Evolutionary conservation across 345 rosid species (phyloP), one percentile per base, ranked within the genome.

Genomic region (Acer saccharum): DNA sequence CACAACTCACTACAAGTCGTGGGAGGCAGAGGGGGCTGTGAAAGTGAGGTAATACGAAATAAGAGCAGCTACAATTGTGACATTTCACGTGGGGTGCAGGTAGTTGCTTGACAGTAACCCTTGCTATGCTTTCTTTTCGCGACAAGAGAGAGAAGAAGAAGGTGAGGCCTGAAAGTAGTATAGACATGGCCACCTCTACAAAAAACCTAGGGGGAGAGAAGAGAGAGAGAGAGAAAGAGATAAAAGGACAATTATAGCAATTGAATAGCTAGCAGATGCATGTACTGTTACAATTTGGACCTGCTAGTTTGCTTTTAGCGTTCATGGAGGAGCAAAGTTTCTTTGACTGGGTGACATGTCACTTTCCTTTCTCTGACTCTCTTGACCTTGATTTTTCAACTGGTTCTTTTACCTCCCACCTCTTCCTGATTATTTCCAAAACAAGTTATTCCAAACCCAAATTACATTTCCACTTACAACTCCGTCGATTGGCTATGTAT

Each of bases 41-140:
- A 77, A 74, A 79, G 78, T 69, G 81, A 80, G 60, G 69, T 61
- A 27, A 69, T 14, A 41, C 16, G 48, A 81, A 79, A 17, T 23
- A 55, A 68, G 71, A 61, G 62, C 32, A 66, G 44, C 43, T 72
- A 29, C 27, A 48, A 65, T 68, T 50, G 81, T 50, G 72, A 77
- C 82, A 79, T 25, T 78, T 87, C 87, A 87, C 89, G 84, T 84
- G 89, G 89, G 86, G 80, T 68, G 81, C 81, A 78, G 81, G 76
- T 81, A 73, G 81, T 69, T 83, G 79, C 76, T 69, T 80, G 84
- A 80, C 70, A 80, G 86, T 81, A 80, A 84, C 83, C 76, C 69
- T 41, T 57, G 80, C 63, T 69, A 7, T 50, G 70, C 67, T 66
- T 48, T 48, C 17, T 60, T 72, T 20, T 72, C 48, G 7, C 48